Percentiles rank a stretch among this genome's conserved stretches.
Evolutionary conservation across 768 basidiomycete genomes (phyloP).

Genomic region (Macrolepiota albuminosa): DNA sequence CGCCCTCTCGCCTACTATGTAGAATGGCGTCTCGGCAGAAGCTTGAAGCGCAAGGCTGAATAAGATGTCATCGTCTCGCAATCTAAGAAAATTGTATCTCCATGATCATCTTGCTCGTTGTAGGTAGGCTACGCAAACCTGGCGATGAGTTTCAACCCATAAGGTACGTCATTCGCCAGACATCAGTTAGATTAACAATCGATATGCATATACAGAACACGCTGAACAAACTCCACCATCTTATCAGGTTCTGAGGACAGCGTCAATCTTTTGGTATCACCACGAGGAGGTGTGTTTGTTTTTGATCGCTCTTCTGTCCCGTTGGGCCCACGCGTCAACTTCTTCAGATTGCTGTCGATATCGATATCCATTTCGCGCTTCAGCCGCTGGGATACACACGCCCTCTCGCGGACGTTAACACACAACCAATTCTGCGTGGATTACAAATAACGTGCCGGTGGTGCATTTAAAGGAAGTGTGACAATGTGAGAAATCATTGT

Average conservation of each 20-base stretch:
- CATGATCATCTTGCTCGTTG: neutral
- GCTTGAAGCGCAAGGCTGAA: slow-evolving; percentile 85
- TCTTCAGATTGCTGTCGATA: slow-evolving; percentile 56
- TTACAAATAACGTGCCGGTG: too few relatives aligned
- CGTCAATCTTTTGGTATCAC: slow-evolving; percentile 62
- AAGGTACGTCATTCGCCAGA: slow-evolving; percentile 36
- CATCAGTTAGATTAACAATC: neutral
- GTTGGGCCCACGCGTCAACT: neutral
- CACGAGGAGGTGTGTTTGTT: slow-evolving; percentile 63
- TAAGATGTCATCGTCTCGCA: slow-evolving; percentile 79
- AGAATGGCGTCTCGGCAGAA: slow-evolving; percentile 84
- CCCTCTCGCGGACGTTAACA: too few relatives aligned
- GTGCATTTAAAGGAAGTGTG: too few relatives aligned
- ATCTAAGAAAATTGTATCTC: neutral
- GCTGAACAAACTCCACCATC: slow-evolving; percentile 79
- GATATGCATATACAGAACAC: slow-evolving; percentile 39
- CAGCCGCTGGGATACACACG: too few relatives aligned
- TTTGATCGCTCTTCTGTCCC: neutral
- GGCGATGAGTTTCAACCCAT: slow-evolving; percentile 84
- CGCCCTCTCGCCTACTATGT: slow-evolving; percentile 31
- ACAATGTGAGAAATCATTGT: too few relatives aligned
- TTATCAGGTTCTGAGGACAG: slow-evolving; percentile 82
- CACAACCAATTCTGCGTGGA: too few relatives aligned
- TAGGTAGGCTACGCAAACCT: slow-evolving; percentile 82
- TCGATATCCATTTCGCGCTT: too few relatives aligned